These are phyloP conservation scores for Komagataella populi DNA, from an alignment of 805 yeast genomes.

Conservation along the genomic window DNA sequence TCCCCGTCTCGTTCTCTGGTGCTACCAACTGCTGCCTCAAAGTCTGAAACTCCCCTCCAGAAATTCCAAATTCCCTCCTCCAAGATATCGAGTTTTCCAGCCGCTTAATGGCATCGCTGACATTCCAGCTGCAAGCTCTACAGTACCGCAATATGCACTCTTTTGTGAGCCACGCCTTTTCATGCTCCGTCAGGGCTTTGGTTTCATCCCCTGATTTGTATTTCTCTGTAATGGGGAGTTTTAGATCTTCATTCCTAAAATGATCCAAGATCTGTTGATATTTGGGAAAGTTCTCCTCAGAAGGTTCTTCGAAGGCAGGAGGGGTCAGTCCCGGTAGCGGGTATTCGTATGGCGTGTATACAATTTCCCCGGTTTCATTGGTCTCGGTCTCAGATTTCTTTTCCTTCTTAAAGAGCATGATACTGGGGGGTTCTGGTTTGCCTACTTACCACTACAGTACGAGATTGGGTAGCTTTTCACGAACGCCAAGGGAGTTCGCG, in stretches of 20 bases:
- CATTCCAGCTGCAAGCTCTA: slow-evolving; percentile 77
- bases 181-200: slow-evolving; percentile 24
- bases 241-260: slow-evolving; percentile 33
- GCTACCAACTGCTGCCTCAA: slow-evolving; percentile 28
- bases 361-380: neutral
- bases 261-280: slow-evolving; percentile 40
- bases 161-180: slow-evolving; percentile 71
- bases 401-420: neutral
- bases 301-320: slow-evolving; percentile 15
- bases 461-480: too few species aligned
- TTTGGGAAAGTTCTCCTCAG: slow-evolving; percentile 36
- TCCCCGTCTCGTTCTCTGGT: slow-evolving; percentile 71
- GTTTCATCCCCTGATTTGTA: slow-evolving; percentile 9
- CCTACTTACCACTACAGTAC: neutral
- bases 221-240: slow-evolving; percentile 33
- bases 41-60: slow-evolving; percentile 27
- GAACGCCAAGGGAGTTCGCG: neutral
- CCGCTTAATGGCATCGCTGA: slow-evolving; percentile 47
- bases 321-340: slow-evolving; percentile 40
- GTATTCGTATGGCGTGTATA: slow-evolving; percentile 34
- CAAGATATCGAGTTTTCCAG: slow-evolving; percentile 58
- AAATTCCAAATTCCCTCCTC: slow-evolving; percentile 72
- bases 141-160: slow-evolving; percentile 74
- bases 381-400: neutral
- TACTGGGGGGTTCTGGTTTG: neutral